A percentile compares a stretch with the other conserved stretches of the same genome.
These are phyloP conservation scores for Capronia americana DNA, from an alignment of 2,329 filamentous ascomycete species.

Conservation along the genomic window DNA sequence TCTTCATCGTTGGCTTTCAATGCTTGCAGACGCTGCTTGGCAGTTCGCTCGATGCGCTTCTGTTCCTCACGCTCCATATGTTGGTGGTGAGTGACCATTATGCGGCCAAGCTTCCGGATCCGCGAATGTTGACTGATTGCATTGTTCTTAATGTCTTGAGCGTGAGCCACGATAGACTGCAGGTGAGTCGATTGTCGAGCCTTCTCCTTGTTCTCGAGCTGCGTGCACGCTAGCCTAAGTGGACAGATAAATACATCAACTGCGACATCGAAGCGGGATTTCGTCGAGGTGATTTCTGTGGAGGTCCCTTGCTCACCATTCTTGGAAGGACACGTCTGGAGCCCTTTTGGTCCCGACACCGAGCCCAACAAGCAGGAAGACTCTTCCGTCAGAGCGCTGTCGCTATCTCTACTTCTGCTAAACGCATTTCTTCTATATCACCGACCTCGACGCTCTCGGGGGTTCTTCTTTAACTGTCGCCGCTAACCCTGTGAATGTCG, in stretches of 20 bases:
- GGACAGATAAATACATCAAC: too few relatives aligned
- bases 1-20: conserved; percentile 99
- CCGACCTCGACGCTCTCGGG: neutral
- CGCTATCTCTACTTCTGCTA: too few relatives aligned
- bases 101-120: conserved; percentile 81
- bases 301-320: neutral
- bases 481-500: conserved; percentile 51
- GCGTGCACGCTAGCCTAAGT: too few relatives aligned
- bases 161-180: conserved; percentile 81
- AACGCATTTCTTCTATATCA: neutral
- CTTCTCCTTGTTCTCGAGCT: conserved; percentile 86
- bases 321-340: neutral
- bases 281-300: neutral
- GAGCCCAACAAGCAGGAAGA: neutral
- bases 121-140: conserved; percentile 73
- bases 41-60: conserved; percentile 95
- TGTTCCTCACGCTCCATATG: conserved; percentile 99
- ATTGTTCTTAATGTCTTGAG: conserved; percentile 74
- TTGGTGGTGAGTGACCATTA: conserved; percentile 89
- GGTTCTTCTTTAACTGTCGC: neutral
- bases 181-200: conserved; percentile 96
- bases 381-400: neutral
- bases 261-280: neutral
- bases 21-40: conserved; percentile 98
- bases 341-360: neutral